Evolutionary conservation across 148 eudicot genomes (phyloP), one percentile per base, ranked within the genome.

Genomic region (Amaranthus cruentus): DNA sequence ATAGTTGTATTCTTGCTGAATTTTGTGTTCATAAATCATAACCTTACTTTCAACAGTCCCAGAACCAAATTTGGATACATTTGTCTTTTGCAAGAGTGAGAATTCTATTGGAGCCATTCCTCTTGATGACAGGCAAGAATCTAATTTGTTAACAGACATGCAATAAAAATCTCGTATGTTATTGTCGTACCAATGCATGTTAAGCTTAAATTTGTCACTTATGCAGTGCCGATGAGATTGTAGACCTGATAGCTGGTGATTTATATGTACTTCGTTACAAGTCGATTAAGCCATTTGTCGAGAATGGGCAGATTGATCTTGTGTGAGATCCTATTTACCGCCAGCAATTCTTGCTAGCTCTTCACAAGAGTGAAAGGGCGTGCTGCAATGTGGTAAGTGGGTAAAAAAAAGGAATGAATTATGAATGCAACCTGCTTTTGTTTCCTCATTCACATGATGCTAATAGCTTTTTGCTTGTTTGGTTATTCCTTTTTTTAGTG

Each of bases 181-280:
- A 18, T 13, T 13, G 14, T 57, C 21, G 7, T 51, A 65, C 48
- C 53, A 60, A 55, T 79, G 62, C 47, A 55, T 61, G 53, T 65
- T 48, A 6, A 6, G 50, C 66, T 59, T 3, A 10, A 38, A 61
- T 13, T 55, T 71, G 5, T 47, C 47, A 38, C 7, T 47, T 44
- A 68, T 75, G 81, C 93, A 94, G 98, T 43, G 97, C 78, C 53
- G 93, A 88, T 75, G 97, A 91, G 77, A 83, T 89, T 54, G 89
- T 94, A 58, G 89, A 85, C 81, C 84, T 89, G 48, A 91, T 87
- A 70, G 87, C 96, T 48, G 87, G 85, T 62, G 98, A 95, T 78
- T 73, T 94, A 55, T 91, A 94, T 76, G 98, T 89, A 61, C 80
- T 94, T 28, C 90, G 90, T 65, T 89, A 94, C 85, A 89, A 88